phyloP scores from a whole-genome alignment of 2,329 filamentous ascomycete genomes.

The Hysterium pulicare region DNA sequence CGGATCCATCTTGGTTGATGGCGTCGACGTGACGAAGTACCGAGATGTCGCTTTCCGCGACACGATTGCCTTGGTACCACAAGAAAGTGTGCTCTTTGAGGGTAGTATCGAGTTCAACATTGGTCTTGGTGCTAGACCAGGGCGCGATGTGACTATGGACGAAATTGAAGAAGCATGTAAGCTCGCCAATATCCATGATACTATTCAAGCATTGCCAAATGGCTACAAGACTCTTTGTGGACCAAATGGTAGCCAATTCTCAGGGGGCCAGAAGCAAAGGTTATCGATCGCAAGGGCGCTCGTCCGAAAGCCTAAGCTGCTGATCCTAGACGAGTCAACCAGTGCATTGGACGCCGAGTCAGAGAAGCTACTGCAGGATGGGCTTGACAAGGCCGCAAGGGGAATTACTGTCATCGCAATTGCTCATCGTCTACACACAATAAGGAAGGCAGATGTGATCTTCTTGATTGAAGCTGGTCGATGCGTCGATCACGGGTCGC shows the following conservation, averaged over 20 bases:
- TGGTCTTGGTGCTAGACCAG: conserved; percentile 49
- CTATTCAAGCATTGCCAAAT: conserved; percentile 59
- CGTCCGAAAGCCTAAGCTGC: conserved; percentile 40
- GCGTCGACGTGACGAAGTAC: conserved; percentile 28
- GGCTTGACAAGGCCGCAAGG: conserved; percentile 36
- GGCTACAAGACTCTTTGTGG: conserved; percentile 61
- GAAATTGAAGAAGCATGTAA: conserved; percentile 66
- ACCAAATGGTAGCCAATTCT: conserved; percentile 39
- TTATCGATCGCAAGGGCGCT: conserved; percentile 43
- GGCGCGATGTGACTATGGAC: conserved; percentile 52
- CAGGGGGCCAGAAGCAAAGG: conserved; percentile 43
- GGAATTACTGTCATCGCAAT: conserved; percentile 44
- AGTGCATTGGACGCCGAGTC: conserved; percentile 43
- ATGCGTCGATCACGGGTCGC: conserved; percentile 48
- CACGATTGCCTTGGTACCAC: conserved; percentile 45
- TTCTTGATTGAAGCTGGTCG: conserved; percentile 48
- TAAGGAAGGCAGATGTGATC: conserved; percentile 42
- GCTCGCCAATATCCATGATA: conserved; percentile 68
- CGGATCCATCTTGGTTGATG: conserved; percentile 49
- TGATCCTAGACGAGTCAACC: conserved; percentile 44
- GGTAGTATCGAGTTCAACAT: conserved; percentile 49
- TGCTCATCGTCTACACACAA: conserved; percentile 42
- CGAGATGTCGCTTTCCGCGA: not conserved
- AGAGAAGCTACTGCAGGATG: conserved; percentile 39
- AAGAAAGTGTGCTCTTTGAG: conserved; percentile 48